A percentile compares a stretch with the other conserved stretches of the same genome.
These are phyloP conservation scores for Pythium coloratum DNA, from an alignment of 352 stramenopile genomes.

Conservation along the genomic window DNA sequence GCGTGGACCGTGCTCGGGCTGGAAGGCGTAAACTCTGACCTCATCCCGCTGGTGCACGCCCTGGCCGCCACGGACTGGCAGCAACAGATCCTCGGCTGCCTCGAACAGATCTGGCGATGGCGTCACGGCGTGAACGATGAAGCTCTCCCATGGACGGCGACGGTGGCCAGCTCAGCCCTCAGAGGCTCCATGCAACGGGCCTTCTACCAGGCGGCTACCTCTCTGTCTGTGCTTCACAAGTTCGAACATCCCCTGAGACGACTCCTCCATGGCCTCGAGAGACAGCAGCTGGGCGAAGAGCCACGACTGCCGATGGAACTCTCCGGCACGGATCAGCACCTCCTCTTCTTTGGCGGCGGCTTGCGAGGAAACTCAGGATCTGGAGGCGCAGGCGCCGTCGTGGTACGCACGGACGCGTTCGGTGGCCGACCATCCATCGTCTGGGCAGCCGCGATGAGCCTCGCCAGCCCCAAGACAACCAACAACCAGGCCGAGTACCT, in stretches of 20 bases:
- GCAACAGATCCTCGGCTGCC: constrained; percentile 1
- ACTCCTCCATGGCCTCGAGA: background rate
- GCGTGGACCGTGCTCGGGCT: background rate
- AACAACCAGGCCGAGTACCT: no score
- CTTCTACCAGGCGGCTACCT: background rate
- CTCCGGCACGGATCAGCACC: no score
- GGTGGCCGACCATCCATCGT: no score
- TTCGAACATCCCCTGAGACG: background rate
- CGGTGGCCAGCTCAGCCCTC: background rate
- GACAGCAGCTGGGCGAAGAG: background rate
- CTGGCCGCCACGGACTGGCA: background rate
- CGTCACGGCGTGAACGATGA: background rate
- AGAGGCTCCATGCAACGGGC: background rate
- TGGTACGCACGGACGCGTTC: no score
- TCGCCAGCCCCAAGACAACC: no score
- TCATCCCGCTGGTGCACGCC: no score
- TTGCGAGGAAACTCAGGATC: no score
- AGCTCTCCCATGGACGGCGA: background rate
- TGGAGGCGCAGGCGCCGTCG: no score
- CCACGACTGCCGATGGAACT: no score
- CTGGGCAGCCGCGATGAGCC: no score
- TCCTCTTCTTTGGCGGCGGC: no score
- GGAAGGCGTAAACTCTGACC: background rate
- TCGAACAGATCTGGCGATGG: background rate
- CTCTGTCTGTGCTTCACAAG: background rate